Base-by-base conservation (phyloP, 2,329 filamentous ascomycete genomes). In the Fusarium tuaranense region DNA sequence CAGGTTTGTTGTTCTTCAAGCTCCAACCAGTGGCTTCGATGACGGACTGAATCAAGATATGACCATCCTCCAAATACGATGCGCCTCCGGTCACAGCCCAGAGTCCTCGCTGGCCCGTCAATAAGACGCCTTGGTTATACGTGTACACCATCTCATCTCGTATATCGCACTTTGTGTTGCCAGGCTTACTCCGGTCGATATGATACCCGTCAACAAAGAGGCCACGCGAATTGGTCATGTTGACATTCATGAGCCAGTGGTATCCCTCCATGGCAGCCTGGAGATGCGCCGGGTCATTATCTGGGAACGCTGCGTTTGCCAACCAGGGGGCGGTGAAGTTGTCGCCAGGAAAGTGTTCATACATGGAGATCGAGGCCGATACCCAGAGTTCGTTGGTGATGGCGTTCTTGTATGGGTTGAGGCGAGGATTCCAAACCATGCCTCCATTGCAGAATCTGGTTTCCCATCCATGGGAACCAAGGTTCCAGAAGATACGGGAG, bases 331-430 rank as follows among this genome's bases (percentile, higher is more conserved):
- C 92, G 22, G 88, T 86, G 73, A 95, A 94, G 39, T 88, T 83
- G 80, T 98, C 95, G 1, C 95, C 94, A 0, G 95, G 94, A 75
- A 95, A 97, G 80, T 96, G 89, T 7, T 97, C 88, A 80, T 97
- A 98, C 96, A 98, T 98, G 63, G 89, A 90, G 39, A 96, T 89
- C 25, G 94, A 97, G 0, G 94, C 95, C 0, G 95, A 88, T 70
- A 98, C 94, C 84, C 90, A 98, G 1, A 98, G 89, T 81, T 98
- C 91, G 79, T 98, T 98, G 34, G 96, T 98, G 78, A 98, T 97
- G 72, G 96, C 95, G 79, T 98, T 98, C 81, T 98, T 98, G 86
- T 98, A 98, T 0, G 95, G 95, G 44, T 88, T 83, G 32, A 96
- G 84, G 39, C 90, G 89, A 4, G 94, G 94, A 75, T 94, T 97